These are phyloP conservation scores for Naganishia liquefaciens DNA, from an alignment of 1,284 basidiomycete genomes.

Conservation along the genomic window DNA sequence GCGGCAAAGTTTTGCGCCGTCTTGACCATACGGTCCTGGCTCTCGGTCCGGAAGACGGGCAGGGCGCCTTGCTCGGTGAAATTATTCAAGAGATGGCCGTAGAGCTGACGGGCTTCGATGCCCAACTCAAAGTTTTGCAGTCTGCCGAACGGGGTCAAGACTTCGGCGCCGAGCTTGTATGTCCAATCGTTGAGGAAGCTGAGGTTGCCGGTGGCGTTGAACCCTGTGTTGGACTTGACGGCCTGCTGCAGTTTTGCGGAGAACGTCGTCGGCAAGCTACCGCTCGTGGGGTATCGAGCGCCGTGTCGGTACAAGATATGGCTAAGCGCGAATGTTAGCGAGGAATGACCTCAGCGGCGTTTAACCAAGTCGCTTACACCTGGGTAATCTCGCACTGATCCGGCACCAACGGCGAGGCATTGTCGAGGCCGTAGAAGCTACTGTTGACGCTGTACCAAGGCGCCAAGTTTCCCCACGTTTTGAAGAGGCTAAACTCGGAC, in stretches of 20 bases:
- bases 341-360: too few species aligned
- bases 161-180: slow-evolving; percentile 56
- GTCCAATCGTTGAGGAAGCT: slow-evolving; percentile 56
- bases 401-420: slow-evolving; percentile 55
- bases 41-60: slow-evolving; percentile 84
- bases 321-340: not conserved
- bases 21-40: slow-evolving; percentile 80
- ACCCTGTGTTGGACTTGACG: slow-evolving; percentile 37
- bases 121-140: slow-evolving; percentile 52
- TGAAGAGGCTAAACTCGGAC: slow-evolving; percentile 62
- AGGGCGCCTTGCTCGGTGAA: slow-evolving; percentile 68
- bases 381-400: slow-evolving; percentile 67
- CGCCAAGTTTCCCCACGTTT: slow-evolving; percentile 77
- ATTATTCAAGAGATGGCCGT: slow-evolving; percentile 76
- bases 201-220: slow-evolving; percentile 48
- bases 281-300: slow-evolving; percentile 51
- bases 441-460: slow-evolving; percentile 76
- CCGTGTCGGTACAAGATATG: slow-evolving; percentile 70
- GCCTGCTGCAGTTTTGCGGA: slow-evolving; percentile 44
- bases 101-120: slow-evolving; percentile 59
- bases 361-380: slow-evolving; percentile 43
- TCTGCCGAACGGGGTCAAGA: slow-evolving; percentile 57
- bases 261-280: slow-evolving; percentile 42
- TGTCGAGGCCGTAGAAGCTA: slow-evolving; percentile 69
- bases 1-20: slow-evolving; percentile 81